A percentile compares a stretch with the other conserved stretches of the same genome.
Evolutionary conservation across 495 filamentous ascomycete species (phyloP).

Genomic region (Ramalina intermedia): DNA sequence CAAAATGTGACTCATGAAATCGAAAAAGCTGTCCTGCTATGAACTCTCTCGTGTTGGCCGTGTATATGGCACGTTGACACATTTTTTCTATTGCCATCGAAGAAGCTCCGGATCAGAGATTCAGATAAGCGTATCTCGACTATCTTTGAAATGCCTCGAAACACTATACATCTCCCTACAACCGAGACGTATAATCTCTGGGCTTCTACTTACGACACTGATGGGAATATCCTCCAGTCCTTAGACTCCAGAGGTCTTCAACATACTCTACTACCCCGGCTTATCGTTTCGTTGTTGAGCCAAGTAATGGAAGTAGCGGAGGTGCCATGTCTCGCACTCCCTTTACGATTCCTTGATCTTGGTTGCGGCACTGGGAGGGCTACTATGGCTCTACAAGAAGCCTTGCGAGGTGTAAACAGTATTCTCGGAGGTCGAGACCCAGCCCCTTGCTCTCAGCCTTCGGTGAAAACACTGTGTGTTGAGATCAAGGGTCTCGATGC

Average conservation of each 20-base stretch:
- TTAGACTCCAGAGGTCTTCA: background rate
- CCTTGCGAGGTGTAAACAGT: background rate
- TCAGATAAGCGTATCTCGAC: too few species aligned
- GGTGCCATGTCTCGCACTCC: background rate
- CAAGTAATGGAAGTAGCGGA: background rate
- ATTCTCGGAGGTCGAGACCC: background rate
- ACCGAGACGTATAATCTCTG: constrained; percentile 1
- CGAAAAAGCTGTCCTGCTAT: too few species aligned
- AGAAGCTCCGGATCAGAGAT: too few species aligned
- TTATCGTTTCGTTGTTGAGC: background rate
- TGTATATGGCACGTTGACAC: too few species aligned
- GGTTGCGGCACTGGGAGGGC: background rate
- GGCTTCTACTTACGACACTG: constrained; percentile 1
- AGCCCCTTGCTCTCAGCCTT: background rate
- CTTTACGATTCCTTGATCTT: background rate
- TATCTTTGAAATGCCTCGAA: background rate
- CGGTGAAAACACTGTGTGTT: background rate
- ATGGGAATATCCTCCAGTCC: constrained; percentile 4
- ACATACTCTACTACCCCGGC: background rate
- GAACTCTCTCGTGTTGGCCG: too few species aligned
- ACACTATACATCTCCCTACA: background rate
- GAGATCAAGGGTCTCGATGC: background rate
- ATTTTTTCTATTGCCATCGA: too few species aligned
- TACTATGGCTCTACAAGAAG: background rate
- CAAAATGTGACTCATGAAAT: too few species aligned